Conservation (phyloP, 495 filamentous ascomycete species). For the Tuber melanosporum region DNA sequence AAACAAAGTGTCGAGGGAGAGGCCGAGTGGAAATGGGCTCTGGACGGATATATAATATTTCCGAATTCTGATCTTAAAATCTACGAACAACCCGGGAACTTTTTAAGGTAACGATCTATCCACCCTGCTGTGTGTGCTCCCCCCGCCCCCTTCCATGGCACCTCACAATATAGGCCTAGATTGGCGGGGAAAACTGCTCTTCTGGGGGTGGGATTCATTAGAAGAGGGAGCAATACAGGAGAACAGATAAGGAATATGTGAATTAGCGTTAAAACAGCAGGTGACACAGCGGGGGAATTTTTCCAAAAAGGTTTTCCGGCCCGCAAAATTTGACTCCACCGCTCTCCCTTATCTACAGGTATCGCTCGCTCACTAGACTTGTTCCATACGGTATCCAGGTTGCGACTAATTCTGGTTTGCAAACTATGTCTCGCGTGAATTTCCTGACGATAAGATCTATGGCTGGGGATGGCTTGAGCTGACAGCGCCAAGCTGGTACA, state of each 20-base stretch:
- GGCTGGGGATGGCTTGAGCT: background rate
- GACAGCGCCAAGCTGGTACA: background rate
- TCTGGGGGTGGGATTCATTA: background rate
- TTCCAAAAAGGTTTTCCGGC: background rate
- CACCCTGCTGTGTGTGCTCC: background rate
- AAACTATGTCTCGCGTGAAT: background rate
- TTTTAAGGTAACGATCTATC: background rate
- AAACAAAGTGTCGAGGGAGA: background rate
- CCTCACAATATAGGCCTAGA: background rate
- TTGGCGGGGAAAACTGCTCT: background rate
- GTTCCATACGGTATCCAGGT: background rate
- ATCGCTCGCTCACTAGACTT: background rate
- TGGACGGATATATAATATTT: conserved; percentile 1
- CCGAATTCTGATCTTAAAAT: background rate
- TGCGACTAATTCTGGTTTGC: conserved; percentile 2
- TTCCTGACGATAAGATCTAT: background rate
- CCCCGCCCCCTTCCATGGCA: background rate
- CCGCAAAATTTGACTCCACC: background rate
- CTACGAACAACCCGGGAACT: background rate
- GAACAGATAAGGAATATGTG: background rate
- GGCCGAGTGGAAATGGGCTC: background rate
- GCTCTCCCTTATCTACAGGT: background rate
- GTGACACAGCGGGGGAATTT: background rate
- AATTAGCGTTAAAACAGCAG: background rate
- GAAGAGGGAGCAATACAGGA: background rate